Percentiles rank a stretch among this genome's conserved stretches.
These are phyloP conservation scores for Omphalotus olearius DNA, from an alignment of 1,284 basidiomycete genomes.

Conservation along the genomic window DNA sequence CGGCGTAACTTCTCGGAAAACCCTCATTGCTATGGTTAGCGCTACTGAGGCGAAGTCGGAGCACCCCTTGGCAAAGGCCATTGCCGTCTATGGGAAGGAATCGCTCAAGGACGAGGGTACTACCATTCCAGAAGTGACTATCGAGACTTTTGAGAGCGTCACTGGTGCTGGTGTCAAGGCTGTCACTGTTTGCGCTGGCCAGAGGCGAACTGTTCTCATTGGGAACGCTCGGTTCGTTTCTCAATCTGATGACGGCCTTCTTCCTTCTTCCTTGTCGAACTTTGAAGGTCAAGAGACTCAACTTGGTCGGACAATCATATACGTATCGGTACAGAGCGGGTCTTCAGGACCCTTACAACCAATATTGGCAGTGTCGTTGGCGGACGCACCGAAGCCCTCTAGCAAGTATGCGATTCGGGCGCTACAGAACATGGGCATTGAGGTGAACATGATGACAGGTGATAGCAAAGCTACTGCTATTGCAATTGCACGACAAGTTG, in stretches of 20 bases:
- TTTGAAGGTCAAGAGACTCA: constrained; percentile 70
- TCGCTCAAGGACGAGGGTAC: constrained; percentile 44
- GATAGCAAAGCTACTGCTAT: constrained; percentile 80
- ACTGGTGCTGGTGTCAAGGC: constrained; percentile 90
- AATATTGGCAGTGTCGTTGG: constrained; percentile 71
- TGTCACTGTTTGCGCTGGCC: constrained; percentile 43
- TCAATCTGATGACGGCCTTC: constrained; percentile 40
- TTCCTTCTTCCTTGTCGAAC: constrained; percentile 53
- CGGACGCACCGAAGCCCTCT: constrained; percentile 82
- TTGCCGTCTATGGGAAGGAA: constrained; percentile 78
- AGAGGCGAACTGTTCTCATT: constrained; percentile 59
- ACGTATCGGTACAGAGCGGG: constrained; percentile 55
- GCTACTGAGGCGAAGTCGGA: constrained; percentile 90
- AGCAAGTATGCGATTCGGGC: constrained; percentile 79
- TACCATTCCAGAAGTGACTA: constrained; percentile 29
- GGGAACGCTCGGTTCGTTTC: constrained; percentile 74
- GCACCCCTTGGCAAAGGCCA: constrained; percentile 93
- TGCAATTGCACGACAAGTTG: constrained; percentile 84
- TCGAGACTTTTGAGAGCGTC: constrained; percentile 79
- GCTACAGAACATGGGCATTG: constrained; percentile 82
- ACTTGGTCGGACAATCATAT: constrained; percentile 82
- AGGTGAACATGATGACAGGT: constrained; percentile 89
- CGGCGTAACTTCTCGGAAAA: constrained; percentile 54
- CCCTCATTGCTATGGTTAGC: constrained; percentile 77
- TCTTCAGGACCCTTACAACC: constrained; percentile 40